phyloP scores from a whole-genome alignment of 495 filamentous ascomycete species.

The Lichenothelia convexa region DNA sequence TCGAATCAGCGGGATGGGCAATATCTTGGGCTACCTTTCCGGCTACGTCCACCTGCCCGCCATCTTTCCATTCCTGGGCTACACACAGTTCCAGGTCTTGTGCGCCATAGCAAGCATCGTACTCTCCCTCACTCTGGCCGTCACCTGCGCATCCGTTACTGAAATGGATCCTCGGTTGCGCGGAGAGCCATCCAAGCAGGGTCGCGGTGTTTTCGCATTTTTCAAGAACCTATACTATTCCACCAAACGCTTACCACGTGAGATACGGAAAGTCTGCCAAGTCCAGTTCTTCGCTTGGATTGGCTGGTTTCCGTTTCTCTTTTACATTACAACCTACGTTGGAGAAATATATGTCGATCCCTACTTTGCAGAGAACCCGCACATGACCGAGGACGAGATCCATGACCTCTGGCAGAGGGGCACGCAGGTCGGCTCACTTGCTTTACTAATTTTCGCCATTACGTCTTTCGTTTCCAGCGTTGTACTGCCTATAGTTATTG shows the following conservation, averaged over 20 bases:
- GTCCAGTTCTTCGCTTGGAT: constrained; percentile 86
- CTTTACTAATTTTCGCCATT: constrained; percentile 70
- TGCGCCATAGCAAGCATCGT: constrained; percentile 62
- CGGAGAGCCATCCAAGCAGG: constrained; percentile 33
- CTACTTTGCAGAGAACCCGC: constrained; percentile 50
- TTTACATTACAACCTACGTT: constrained; percentile 83
- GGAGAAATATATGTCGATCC: constrained; percentile 79
- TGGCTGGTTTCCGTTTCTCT: constrained; percentile 88
- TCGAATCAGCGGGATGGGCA: constrained; percentile 61
- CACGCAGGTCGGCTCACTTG: constrained; percentile 67
- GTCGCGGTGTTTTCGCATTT: constrained; percentile 50
- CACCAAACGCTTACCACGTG: constrained; percentile 53
- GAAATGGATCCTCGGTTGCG: constrained; percentile 69
- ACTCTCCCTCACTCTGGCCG: constrained; percentile 42
- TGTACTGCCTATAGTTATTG: constrained; percentile 63
- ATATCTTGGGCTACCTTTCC: constrained; percentile 68
- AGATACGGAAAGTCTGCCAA: constrained; percentile 65
- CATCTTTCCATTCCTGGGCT: constrained; percentile 54
- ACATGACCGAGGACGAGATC: constrained; percentile 56
- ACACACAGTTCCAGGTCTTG: constrained; percentile 77
- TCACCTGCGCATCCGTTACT: constrained; percentile 44
- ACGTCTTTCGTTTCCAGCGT: constrained; percentile 63
- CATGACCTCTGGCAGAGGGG: constrained; percentile 63
- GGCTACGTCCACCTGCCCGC: constrained; percentile 62
- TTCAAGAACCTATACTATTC: constrained; percentile 62